Percentiles rank a stretch among this genome's conserved stretches.
These are phyloP conservation scores for Acer saccharum DNA, from an alignment of 345 rosid genomes.

Conservation along the genomic window DNA sequence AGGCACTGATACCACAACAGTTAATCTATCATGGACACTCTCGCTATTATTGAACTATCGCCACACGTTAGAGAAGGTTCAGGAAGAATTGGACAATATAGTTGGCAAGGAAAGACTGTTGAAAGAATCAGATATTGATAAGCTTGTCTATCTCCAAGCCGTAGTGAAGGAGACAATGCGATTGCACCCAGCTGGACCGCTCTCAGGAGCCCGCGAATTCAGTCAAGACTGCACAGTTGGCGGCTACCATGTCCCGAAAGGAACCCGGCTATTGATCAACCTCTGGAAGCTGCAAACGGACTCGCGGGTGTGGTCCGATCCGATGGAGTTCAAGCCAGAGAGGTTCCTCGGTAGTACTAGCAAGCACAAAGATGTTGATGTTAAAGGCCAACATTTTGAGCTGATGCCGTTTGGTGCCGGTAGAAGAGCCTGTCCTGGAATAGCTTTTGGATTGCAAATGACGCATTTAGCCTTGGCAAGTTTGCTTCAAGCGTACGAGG, in stretches of 20 bases:
- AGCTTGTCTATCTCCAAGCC: slow-evolving; percentile 38
- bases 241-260: slow-evolving; percentile 32
- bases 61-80: slow-evolving; percentile 13
- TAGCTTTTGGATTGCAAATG: slow-evolving; percentile 23
- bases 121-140: slow-evolving; percentile 28
- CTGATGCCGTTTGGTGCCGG: slow-evolving; percentile 51
- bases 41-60: slow-evolving; percentile 27
- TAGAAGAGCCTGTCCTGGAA: slow-evolving; percentile 44
- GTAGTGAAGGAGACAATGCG: slow-evolving; percentile 43
- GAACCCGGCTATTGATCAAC: slow-evolving; percentile 35
- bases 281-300: slow-evolving; percentile 38
- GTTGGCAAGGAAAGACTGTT: slow-evolving; percentile 32
- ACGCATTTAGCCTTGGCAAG: slow-evolving; percentile 32
- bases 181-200: slow-evolving; percentile 36
- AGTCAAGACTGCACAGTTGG: slow-evolving; percentile 29
- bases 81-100: slow-evolving; percentile 28
- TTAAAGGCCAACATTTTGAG: slow-evolving; percentile 36
- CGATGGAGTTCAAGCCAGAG: slow-evolving; percentile 39
- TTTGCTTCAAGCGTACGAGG: slow-evolving; percentile 39
- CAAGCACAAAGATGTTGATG: slow-evolving; percentile 29
- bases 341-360: slow-evolving; percentile 31
- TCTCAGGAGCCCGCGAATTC: slow-evolving; percentile 31
- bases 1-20: slow-evolving; percentile 29
- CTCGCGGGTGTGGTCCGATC: slow-evolving; percentile 36
- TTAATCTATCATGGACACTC: slow-evolving; percentile 28